Evolutionary conservation across 129 eudicot species (phyloP).

Genomic region (Tanacetum coccineum): DNA sequence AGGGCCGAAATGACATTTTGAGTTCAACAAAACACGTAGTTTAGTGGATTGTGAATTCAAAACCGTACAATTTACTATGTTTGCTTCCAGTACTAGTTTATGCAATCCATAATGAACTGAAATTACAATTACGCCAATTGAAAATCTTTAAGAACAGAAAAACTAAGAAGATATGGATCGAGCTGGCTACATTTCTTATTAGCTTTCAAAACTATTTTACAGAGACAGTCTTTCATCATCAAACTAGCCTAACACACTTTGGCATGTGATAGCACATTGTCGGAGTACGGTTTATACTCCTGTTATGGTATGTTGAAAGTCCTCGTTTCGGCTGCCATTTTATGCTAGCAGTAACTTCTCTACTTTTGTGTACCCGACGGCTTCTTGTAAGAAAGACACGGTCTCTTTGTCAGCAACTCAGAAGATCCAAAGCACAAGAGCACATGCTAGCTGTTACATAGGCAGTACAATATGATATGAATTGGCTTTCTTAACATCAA

Average conservation of each 20-base stretch:
- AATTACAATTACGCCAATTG: neutral
- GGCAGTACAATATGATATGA: conserved; percentile 1
- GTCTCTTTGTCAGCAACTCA: conserved; percentile 6
- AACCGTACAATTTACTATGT: neutral
- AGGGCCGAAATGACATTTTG: neutral
- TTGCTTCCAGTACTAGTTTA: neutral
- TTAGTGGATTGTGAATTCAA: neutral
- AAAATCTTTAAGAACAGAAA: conserved; percentile 5
- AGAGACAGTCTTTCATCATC: neutral
- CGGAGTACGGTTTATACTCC: neutral
- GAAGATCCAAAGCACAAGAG: conserved; percentile 10
- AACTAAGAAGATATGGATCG: neutral
- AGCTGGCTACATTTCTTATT: neutral
- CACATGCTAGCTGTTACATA: conserved; percentile 1
- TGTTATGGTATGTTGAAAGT: neutral
- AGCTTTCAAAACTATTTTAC: neutral
- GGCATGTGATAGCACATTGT: neutral
- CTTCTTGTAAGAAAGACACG: neutral
- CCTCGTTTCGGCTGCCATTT: neutral
- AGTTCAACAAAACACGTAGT: neutral
- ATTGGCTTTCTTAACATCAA: neutral
- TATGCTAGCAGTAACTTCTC: neutral
- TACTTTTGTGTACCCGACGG: conserved; percentile 13
- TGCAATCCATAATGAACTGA: neutral
- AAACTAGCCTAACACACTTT: conserved; percentile 9